A percentile compares a stretch with the other conserved stretches of the same genome.
Conservation (phyloP, 2,329 filamentous ascomycete genomes). For the Penicillium janthinellum region DNA sequence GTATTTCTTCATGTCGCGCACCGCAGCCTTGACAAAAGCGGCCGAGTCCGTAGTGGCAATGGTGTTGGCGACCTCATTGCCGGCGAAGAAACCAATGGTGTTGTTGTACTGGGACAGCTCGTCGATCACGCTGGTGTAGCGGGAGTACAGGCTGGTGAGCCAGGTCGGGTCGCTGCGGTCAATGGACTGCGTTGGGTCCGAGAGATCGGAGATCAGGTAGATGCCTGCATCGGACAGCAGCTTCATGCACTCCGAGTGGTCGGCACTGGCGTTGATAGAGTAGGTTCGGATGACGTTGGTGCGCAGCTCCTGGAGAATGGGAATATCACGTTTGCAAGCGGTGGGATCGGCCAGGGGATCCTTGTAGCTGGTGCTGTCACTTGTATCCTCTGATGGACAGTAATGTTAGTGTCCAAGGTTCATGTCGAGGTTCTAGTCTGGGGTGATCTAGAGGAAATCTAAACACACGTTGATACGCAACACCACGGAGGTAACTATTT, state of each 20-base stretch:
- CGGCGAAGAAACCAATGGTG: slow-evolving; percentile 92
- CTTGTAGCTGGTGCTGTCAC: slow-evolving; percentile 59
- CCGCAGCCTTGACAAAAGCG: slow-evolving; percentile 92
- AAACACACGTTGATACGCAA: slow-evolving; percentile 77
- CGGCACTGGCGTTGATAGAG: slow-evolving; percentile 73
- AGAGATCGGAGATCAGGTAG: slow-evolving; percentile 89
- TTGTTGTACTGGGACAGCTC: slow-evolving; percentile 78
- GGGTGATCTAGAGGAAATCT: slow-evolving; percentile 7
- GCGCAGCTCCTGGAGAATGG: slow-evolving; percentile 71
- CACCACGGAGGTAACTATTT: slow-evolving; percentile 76
- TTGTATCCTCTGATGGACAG: slow-evolving; percentile 48
- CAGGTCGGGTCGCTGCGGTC: slow-evolving; percentile 76
- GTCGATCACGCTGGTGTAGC: slow-evolving; percentile 82
- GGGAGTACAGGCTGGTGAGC: slow-evolving; percentile 72
- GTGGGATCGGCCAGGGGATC: slow-evolving; percentile 76
- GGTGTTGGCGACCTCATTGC: slow-evolving; percentile 91
- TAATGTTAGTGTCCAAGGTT: slow-evolving; percentile 5
- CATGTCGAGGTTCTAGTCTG: neutral
- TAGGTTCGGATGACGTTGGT: slow-evolving; percentile 95
- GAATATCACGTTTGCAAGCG: slow-evolving; percentile 78
- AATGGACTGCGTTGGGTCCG: slow-evolving; percentile 77
- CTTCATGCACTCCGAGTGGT: slow-evolving; percentile 82
- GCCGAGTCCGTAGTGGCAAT: slow-evolving; percentile 82
- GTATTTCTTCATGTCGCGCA: slow-evolving; percentile 89
- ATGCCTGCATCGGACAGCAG: slow-evolving; percentile 79